A percentile compares a stretch with the other conserved stretches of the same genome.
Evolutionary conservation across 345 rosid genomes (phyloP).

Genomic region (Linum usitatissimum): DNA sequence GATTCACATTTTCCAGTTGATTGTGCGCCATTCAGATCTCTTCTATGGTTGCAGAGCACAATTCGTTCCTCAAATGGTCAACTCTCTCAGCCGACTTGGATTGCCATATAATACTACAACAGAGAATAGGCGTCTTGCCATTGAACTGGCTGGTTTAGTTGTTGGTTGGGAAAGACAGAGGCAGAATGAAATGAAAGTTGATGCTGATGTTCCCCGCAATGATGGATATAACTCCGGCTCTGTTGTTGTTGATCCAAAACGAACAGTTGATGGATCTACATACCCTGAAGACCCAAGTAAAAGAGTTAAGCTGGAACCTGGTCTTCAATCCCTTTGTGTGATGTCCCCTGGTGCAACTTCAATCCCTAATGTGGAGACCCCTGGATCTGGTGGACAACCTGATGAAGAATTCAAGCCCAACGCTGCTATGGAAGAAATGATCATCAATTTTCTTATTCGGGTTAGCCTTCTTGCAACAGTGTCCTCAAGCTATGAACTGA

Average conservation of each 20-base stretch:
- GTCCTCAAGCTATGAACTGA: constrained; percentile 6
- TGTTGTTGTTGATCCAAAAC: constrained; percentile 56
- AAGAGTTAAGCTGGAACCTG: constrained; percentile 88
- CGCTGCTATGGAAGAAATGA: constrained; percentile 99
- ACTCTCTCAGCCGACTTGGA: constrained; percentile 94
- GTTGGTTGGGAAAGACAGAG: constrained; percentile 98
- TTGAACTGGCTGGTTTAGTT: constrained; percentile 99
- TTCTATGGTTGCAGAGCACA: constrained; percentile 98
- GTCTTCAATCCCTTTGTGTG: constrained; percentile 82
- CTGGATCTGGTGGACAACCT: constrained; percentile 93
- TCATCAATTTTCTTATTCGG: constrained; percentile 90
- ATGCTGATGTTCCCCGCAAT: constrained; percentile 46
- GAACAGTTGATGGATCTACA: constrained; percentile 61
- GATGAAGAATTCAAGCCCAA: constrained; percentile 99
- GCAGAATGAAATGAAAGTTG: constrained; percentile 85
- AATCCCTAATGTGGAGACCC: constrained; percentile 80
- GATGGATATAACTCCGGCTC: constrained; percentile 48
- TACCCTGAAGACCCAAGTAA: constrained; percentile 76
- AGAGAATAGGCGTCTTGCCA: constrained; percentile 94
- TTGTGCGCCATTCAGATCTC: constrained; percentile 95
- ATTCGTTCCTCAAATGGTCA: constrained; percentile 99
- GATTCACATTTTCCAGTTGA: constrained; percentile 96
- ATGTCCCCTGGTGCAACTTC: constrained; percentile 94
- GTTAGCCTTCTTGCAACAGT: constrained; percentile 42
- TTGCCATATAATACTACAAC: constrained; percentile 87